Percentiles rank a stretch among this genome's conserved stretches.
Evolutionary conservation across 106 monocot species (phyloP).

Genomic region (Allium cepa): DNA sequence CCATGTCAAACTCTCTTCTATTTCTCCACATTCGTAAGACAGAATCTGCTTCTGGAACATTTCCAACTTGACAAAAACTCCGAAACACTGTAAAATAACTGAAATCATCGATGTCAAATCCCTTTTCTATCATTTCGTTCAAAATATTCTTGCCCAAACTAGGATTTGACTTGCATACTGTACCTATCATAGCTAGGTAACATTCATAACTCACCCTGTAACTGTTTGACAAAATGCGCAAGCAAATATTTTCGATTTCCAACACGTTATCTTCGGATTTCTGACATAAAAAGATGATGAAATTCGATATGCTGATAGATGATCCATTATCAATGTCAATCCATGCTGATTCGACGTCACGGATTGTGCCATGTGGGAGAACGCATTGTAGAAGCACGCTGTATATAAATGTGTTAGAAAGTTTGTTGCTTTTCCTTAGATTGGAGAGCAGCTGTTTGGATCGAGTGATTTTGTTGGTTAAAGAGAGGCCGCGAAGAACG

Average conservation of each 20-base stretch:
- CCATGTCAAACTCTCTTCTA: slow-evolving; percentile 9
- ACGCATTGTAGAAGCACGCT: slow-evolving; percentile 31
- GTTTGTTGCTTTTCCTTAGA: not conserved
- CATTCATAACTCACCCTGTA: slow-evolving; percentile 9
- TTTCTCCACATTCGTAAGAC: slow-evolving; percentile 15
- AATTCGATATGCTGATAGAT: slow-evolving; percentile 1
- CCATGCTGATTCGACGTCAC: slow-evolving; percentile 22
- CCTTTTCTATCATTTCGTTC: slow-evolving; percentile 26
- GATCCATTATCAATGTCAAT: not conserved
- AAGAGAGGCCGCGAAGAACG: slow-evolving; percentile 21
- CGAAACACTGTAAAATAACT: slow-evolving; percentile 23
- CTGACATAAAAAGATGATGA: slow-evolving; percentile 10
- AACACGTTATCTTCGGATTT: not conserved
- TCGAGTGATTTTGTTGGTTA: slow-evolving; percentile 18
- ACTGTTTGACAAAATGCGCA: slow-evolving; percentile 13
- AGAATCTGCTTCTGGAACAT: slow-evolving; percentile 23
- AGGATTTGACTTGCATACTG: slow-evolving; percentile 15
- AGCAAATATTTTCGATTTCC: slow-evolving; percentile 19
- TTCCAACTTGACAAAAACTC: slow-evolving; percentile 26
- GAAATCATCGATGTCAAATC: slow-evolving; percentile 20
- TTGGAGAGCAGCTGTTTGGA: slow-evolving; percentile 13
- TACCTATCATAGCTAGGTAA: slow-evolving; percentile 13
- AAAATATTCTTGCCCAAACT: slow-evolving; percentile 10
- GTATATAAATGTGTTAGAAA: slow-evolving; percentile 23
- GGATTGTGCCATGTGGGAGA: slow-evolving; percentile 5